These are phyloP conservation scores for Globisporangium paddicum DNA, from an alignment of 352 stramenopile genomes.

Conservation along the genomic window DNA sequence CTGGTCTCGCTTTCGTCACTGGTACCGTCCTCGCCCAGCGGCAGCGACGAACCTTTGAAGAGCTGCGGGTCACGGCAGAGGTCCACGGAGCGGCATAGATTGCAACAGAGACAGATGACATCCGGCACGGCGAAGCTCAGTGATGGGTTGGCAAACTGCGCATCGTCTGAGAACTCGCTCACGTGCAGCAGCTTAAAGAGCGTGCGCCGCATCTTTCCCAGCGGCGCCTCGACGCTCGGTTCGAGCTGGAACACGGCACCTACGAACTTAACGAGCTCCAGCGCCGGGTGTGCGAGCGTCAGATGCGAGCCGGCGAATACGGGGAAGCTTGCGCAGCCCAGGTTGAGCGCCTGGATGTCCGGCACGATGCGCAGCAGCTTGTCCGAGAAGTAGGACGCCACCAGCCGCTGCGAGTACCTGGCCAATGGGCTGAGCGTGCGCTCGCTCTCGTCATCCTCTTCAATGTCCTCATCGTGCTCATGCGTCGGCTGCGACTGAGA, in stretches of 20 bases:
- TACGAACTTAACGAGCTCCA: conserved; percentile 98
- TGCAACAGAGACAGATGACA: conserved; percentile 96
- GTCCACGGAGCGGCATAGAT: conserved; percentile 95
- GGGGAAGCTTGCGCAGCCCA: conserved; percentile 69
- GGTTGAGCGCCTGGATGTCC: conserved; percentile 69
- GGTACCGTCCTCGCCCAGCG: conserved; percentile 20
- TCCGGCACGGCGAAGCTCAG: conserved; percentile 95
- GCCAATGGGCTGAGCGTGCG: conserved; percentile 48
- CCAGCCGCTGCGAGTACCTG: conserved; percentile 67
- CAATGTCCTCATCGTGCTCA: conserved; percentile 11
- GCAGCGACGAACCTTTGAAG: conserved; percentile 66
- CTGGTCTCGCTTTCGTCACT: conserved; percentile 21
- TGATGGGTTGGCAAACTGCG: conserved; percentile 93
- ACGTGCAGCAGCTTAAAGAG: conserved; percentile 81
- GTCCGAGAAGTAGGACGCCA: conserved; percentile 70
- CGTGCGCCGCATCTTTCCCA: conserved; percentile 89
- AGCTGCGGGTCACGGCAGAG: conserved; percentile 92
- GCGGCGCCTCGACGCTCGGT: conserved; percentile 83
- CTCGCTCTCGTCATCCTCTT: conserved; percentile 26
- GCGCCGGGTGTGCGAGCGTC: conserved; percentile 73
- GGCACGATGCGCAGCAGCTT: conserved; percentile 76
- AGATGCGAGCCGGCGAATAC: conserved; percentile 85
- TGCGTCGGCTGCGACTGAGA: conserved; percentile 4
- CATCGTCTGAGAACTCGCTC: conserved; percentile 74
- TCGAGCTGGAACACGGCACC: conserved; percentile 93